Percentiles rank a stretch among this genome's conserved stretches.
These are phyloP conservation scores for Coniferiporia sulphurascens DNA, from an alignment of 1,284 basidiomycete species.

Conservation along the genomic window DNA sequence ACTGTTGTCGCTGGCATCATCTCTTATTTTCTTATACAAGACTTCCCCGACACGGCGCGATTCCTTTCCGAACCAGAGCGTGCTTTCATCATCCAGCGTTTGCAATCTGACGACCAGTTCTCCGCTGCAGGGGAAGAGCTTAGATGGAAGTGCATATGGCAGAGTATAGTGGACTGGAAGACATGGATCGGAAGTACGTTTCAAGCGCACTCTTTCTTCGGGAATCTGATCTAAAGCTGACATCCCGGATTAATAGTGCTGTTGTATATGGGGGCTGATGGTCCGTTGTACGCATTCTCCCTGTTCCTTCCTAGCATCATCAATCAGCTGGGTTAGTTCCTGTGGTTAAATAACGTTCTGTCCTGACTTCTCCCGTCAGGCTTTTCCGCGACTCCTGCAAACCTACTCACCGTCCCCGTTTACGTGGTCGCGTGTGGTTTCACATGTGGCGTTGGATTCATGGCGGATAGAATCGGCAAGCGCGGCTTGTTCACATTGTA, in stretches of 20 bases:
- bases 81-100: slow-evolving; percentile 57
- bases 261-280: slow-evolving; percentile 27
- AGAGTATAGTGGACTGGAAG: slow-evolving; percentile 67
- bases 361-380: slow-evolving; percentile 33
- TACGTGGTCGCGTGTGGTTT: slow-evolving; percentile 61
- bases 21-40: slow-evolving; percentile 75
- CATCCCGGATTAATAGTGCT: slow-evolving; percentile 15
- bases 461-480: slow-evolving; percentile 54
- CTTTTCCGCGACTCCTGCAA: slow-evolving; percentile 66
- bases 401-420: slow-evolving; percentile 66
- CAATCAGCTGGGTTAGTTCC: slow-evolving; percentile 10
- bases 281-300: slow-evolving; percentile 42
- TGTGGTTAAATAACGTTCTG: background rate
- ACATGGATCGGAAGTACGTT: slow-evolving; percentile 61
- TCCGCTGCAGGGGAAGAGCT: slow-evolving; percentile 68
- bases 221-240: background rate
- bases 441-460: slow-evolving; percentile 59
- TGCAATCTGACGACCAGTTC: slow-evolving; percentile 68
- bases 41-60: slow-evolving; percentile 77
- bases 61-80: slow-evolving; percentile 70
- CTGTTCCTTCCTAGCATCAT: slow-evolving; percentile 20
- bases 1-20: slow-evolving; percentile 61
- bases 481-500: slow-evolving; percentile 62
- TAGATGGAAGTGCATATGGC: slow-evolving; percentile 54
- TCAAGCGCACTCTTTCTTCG: background rate